Evolutionary conservation across 371 early-diverging fungal genomes (phyloP), one percentile per base, ranked within the genome.

Genomic region (Lichtheimia ornata): DNA sequence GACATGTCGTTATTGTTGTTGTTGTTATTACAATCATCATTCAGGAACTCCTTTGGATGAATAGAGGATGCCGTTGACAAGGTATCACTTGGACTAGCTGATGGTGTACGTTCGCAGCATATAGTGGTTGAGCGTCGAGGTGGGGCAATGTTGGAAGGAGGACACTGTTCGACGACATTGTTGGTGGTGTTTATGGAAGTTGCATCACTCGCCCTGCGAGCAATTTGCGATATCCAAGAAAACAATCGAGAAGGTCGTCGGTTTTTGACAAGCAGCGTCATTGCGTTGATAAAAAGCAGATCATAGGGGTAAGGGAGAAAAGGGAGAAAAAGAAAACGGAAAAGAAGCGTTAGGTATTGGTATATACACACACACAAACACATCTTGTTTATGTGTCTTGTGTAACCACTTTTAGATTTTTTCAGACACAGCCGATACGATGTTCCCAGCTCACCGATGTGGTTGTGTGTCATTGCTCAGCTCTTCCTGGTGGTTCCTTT

Each of bases 101-200:
- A 14, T 27, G 53, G 28, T 54, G n/a, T 30, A 56, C 35, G 42
- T 18, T 18, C n/a, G 3, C 12, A 42, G 24, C 5, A 5, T 6
- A 14, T 22, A 56, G 25, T 9, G 20, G 47, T 47, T 18, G 47
- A 50, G 22, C 11, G 56, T 40, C 30, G 62, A 12, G 24, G 6
- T 42, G 62, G 42, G 11, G 18, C 17, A 30, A 18, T 52, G 60
- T 44, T 41, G 25, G 52, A 35, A 35, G 47, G 20, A 70, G 71
- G 3, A 67, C 47, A 35, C 28, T 15, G 65, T 50, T 52, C 60
- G 14, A 17, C n/a, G 25, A 57, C n/a, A 5, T 47, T 49, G 42
- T 15, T 24, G 63, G 53, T 52, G 42, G 58, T 28, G 57, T 35
- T 24, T 72, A 70, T 5, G 72, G 73, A 20, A 66, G 68, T 17